A percentile compares a stretch with the other conserved stretches of the same genome.
phyloP scores from a whole-genome alignment of 257 asterid species.

The Knoxia roxburghii region DNA sequence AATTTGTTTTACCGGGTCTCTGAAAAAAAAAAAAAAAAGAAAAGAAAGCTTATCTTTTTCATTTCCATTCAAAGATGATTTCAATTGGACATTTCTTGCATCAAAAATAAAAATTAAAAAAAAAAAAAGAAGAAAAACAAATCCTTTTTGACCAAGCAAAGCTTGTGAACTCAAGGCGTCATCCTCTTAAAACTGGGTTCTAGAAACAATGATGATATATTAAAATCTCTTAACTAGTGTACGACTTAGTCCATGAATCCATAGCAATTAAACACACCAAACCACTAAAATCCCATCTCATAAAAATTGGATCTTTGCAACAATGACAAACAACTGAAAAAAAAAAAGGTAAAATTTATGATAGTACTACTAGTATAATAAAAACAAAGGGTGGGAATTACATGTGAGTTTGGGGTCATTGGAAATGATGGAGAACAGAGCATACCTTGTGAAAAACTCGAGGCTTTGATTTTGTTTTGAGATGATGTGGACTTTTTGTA shows the following conservation, averaged over 20 bases:
- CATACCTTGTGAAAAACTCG: constrained; percentile 30
- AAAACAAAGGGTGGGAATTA: neutral
- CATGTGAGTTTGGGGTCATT: constrained; percentile 9
- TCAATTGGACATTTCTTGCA: neutral
- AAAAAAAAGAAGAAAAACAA: too few relatives aligned
- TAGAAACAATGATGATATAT: constrained; percentile 5
- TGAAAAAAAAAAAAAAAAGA: neutral
- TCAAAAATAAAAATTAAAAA: neutral
- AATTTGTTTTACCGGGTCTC: neutral
- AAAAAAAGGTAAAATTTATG: neutral
- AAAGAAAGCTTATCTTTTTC: neutral
- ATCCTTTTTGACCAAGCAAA: constrained; percentile 9
- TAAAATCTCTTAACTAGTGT: neutral
- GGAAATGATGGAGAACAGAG: constrained; percentile 12
- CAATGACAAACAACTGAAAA: neutral
- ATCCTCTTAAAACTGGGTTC: constrained; percentile 10
- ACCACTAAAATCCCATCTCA: constrained; percentile 19
- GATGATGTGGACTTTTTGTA: neutral
- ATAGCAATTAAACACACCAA: neutral
- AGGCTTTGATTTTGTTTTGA: neutral
- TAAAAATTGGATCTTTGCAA: constrained; percentile 25
- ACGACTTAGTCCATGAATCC: neutral
- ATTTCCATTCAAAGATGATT: neutral
- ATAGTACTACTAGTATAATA: neutral
- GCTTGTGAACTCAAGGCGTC: constrained; percentile 4